phyloP scores from a whole-genome alignment of 2,329 filamentous ascomycete species.

The Alternaria brassicicola region DNA sequence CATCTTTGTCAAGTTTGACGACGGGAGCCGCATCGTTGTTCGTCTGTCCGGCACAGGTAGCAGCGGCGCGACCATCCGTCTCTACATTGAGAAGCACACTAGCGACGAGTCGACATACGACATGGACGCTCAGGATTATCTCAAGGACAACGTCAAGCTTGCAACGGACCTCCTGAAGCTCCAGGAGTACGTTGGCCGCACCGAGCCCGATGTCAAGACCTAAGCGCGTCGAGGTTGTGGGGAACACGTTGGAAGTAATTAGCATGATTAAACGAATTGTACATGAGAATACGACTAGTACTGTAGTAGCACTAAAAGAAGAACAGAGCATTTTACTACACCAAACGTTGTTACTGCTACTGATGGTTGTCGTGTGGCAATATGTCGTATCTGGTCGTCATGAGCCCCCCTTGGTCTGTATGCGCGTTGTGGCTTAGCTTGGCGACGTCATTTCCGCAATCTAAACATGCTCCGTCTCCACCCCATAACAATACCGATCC shows the following conservation, averaged over 20 bases:
- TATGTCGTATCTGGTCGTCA: constrained; percentile 3
- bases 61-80: constrained; percentile 91
- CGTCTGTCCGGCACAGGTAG: constrained; percentile 94
- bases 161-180: constrained; percentile 87
- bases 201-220: constrained; percentile 96
- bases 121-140: constrained; percentile 88
- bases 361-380: background rate
- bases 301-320: constrained; percentile 1
- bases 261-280: constrained; percentile 5
- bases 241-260: background rate
- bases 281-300: constrained; percentile 3
- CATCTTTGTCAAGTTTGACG: constrained; percentile 91
- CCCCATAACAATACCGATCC: constrained; percentile 19
- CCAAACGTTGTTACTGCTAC: too few species aligned
- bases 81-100: constrained; percentile 97
- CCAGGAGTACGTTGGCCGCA: constrained; percentile 89
- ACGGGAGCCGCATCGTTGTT: constrained; percentile 93
- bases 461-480: constrained; percentile 12
- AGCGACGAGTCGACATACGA: constrained; percentile 77
- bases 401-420: constrained; percentile 2
- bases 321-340: background rate
- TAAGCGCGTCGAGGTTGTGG: constrained; percentile 53
- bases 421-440: constrained; percentile 23
- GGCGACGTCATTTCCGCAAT: constrained; percentile 26
- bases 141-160: constrained; percentile 86